Evolutionary conservation across 2,329 filamentous ascomycete genomes (phyloP).

Genomic region (Blastomyces gilchristii): DNA sequence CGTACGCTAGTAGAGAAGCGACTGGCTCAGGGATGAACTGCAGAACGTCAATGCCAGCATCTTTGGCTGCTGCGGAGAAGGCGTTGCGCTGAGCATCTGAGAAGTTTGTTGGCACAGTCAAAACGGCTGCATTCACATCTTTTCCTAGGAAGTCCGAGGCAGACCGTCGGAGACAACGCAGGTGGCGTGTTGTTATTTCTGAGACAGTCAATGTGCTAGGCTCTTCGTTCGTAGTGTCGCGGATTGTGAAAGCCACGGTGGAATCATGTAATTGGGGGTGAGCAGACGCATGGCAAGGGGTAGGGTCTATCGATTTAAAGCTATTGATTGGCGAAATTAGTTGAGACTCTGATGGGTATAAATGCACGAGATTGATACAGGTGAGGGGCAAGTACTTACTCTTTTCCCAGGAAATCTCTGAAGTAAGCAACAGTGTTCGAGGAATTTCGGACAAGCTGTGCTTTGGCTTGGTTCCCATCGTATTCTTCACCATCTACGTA

Average conservation of each 20-base stretch:
- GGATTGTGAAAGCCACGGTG: constrained; percentile 69
- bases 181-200: constrained; percentile 74
- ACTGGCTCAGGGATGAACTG: constrained; percentile 90
- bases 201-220: constrained; percentile 62
- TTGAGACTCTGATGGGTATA: not conserved
- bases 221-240: constrained; percentile 59
- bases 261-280: constrained; percentile 69
- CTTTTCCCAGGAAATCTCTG: constrained; percentile 88
- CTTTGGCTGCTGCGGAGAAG: constrained; percentile 64
- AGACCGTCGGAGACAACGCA: constrained; percentile 68
- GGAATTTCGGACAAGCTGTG: constrained; percentile 82
- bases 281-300: constrained; percentile 83
- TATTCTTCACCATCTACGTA: constrained; percentile 96
- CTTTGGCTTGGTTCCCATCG: constrained; percentile 89
- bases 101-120: constrained; percentile 92
- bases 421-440: constrained; percentile 93
- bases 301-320: constrained; percentile 94
- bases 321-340: constrained; percentile 23
- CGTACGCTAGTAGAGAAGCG: constrained; percentile 80
- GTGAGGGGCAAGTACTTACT: constrained; percentile 46
- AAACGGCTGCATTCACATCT: constrained; percentile 84
- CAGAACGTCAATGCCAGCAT: constrained; percentile 75
- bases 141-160: constrained; percentile 90
- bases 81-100: constrained; percentile 75
- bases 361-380: not conserved